Evolutionary conservation across 148 eudicot species (phyloP), one percentile per base, ranked within the genome.

Genomic region (Persicaria maculosa): DNA sequence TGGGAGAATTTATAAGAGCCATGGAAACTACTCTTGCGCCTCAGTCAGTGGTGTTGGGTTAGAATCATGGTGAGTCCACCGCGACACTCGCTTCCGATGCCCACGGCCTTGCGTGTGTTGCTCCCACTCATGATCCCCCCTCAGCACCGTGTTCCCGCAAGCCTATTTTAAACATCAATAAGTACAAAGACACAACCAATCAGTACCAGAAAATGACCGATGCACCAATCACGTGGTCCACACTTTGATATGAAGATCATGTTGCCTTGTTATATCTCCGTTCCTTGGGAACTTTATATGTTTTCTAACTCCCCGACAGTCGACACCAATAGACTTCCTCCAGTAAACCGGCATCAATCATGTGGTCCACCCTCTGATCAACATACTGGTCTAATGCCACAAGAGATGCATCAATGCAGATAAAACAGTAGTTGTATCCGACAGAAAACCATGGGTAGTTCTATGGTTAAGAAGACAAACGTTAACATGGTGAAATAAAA

Each of bases 71-170:
- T 10, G 69, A 36, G 44, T 64, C 69, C 82, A 82, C 47, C 86
- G 77, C 44, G 83, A 87, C 6, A 81, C 76, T 72, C 95, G 81
- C 79, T 91, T 93, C 14, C 97, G 86, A 79, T 93, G 98, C 54
- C 81, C 76, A 14, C 97, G 91, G 8, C 98, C 97, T 72, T 91
- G 95, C 68, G 70, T 86, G 76, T 94, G 98, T 74, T 91, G 98
- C 68, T 88, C 89, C 98, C 98, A 94, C 69, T 94, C 97, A 69
- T 91, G 91, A 14, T 81, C 84, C 14, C 97, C 98, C 77, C 97
- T 83, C 61, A 94, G 93, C 79, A 90, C 91, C 86, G 81, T 85
- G 78, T 88, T 78, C 50, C 90, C 92, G 71, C 98, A 94, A 71
- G 90, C 96, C 97, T 94, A 65, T 17, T 70, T 46, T 17, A 15